Conservation (phyloP, 1,284 basidiomycete genomes). For the Erythrobasidium hasegawianum region DNA sequence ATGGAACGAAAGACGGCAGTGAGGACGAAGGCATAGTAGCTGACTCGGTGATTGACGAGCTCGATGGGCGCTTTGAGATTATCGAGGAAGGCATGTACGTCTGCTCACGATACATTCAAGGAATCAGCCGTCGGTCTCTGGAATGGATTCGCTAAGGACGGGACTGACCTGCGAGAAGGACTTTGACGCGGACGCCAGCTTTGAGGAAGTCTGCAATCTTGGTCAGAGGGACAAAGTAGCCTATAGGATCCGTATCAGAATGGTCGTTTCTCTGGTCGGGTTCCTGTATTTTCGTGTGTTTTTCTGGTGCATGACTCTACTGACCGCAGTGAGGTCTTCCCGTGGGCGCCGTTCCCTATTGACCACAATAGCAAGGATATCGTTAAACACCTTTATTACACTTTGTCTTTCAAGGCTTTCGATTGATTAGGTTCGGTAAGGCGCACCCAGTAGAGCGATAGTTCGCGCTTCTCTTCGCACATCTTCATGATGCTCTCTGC, state of each 20-base stretch:
- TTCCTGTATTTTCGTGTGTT: too few relatives aligned
- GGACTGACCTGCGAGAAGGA: slow-evolving; percentile 76
- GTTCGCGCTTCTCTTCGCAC: slow-evolving; percentile 64
- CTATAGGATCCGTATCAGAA: slow-evolving; percentile 53
- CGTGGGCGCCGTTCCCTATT: slow-evolving; percentile 82
- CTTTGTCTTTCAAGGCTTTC: too few relatives aligned
- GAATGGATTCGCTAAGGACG: too few relatives aligned
- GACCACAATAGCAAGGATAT: too few relatives aligned
- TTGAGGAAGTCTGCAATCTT: slow-evolving; percentile 90
- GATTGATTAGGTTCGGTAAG: too few relatives aligned
- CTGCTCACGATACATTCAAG: too few relatives aligned
- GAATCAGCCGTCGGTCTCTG: too few relatives aligned
- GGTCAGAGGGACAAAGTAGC: slow-evolving; percentile 90
- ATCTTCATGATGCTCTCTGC: slow-evolving; percentile 77
- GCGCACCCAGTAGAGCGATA: slow-evolving; percentile 63
- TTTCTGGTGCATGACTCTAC: slow-evolving; percentile 5
- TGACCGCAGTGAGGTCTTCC: slow-evolving; percentile 70
- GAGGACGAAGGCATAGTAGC: slow-evolving; percentile 84
- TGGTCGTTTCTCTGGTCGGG: too few relatives aligned
- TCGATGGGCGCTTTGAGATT: slow-evolving; percentile 97
- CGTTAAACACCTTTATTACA: too few relatives aligned
- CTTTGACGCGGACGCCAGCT: slow-evolving; percentile 83
- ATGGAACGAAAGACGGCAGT: slow-evolving; percentile 79
- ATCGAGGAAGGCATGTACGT: slow-evolving; percentile 96
- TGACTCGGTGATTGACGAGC: slow-evolving; percentile 79